phyloP scores from a whole-genome alignment of 345 rosid species.

The Acer yangbiense region DNA sequence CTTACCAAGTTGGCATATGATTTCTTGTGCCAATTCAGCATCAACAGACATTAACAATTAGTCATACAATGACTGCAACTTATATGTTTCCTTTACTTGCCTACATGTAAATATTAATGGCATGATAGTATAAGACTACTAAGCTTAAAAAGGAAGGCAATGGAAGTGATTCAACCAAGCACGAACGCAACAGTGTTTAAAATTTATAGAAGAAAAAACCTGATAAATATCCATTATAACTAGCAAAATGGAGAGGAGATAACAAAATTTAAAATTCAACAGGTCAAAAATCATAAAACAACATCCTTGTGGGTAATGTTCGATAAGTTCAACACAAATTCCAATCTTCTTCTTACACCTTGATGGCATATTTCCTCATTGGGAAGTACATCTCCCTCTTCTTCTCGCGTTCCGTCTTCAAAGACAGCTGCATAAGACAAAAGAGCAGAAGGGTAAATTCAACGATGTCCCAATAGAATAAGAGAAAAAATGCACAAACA shows the following conservation, averaged over 20 bases:
- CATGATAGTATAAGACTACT: background rate
- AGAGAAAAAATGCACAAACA: background rate
- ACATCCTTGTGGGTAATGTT: background rate
- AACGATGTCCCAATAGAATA: background rate
- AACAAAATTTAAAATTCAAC: constrained; percentile 14
- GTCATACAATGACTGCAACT: too few relatives aligned
- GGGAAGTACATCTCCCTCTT: constrained; percentile 74
- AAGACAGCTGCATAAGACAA: constrained; percentile 41
- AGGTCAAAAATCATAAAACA: constrained; percentile 7
- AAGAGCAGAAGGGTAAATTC: background rate
- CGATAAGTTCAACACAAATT: constrained; percentile 8
- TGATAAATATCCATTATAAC: background rate
- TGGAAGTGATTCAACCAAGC: background rate
- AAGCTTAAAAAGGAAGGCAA: background rate
- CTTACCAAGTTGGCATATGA: too few relatives aligned
- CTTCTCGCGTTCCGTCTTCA: constrained; percentile 73
- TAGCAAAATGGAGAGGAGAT: background rate
- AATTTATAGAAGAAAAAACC: background rate
- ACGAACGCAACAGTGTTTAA: background rate
- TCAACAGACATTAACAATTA: too few relatives aligned
- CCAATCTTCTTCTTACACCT: constrained; percentile 35
- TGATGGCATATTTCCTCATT: constrained; percentile 67
- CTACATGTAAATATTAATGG: background rate
- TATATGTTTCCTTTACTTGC: too few relatives aligned
- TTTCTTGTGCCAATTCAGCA: too few relatives aligned